These are phyloP conservation scores for Acanthamoeba healyi DNA, from an alignment of 208 protist genomes.

Conservation along the genomic window DNA sequence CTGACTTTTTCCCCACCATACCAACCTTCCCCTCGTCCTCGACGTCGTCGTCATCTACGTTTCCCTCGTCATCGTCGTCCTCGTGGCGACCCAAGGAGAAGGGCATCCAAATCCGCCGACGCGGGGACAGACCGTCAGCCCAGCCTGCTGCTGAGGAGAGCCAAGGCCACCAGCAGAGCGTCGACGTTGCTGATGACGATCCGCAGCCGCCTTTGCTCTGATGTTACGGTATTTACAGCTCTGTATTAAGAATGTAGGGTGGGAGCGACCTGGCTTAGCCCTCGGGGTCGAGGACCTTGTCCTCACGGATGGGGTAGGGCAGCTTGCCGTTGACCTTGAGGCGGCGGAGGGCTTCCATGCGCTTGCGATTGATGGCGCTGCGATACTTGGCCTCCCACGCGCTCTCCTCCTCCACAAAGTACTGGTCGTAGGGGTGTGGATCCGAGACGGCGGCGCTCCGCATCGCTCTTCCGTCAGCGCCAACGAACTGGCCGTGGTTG, in stretches of 20 bases:
- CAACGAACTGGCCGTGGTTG: background rate
- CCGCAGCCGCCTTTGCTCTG: background rate
- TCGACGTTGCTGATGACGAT: no score
- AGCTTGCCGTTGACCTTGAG: conserved; percentile 61
- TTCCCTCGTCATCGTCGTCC: background rate
- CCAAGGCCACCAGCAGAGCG: background rate
- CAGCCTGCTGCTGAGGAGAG: background rate
- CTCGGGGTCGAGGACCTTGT: conserved; percentile 70
- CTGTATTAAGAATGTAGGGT: background rate
- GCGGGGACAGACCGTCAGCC: background rate
- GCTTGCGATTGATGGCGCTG: conserved; percentile 4
- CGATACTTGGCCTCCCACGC: conserved; percentile 72
- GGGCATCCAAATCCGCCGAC: conserved; percentile 27
- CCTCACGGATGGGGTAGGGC: conserved; percentile 53
- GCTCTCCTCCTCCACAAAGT: conserved; percentile 69
- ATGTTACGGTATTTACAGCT: no score
- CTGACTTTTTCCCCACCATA: background rate
- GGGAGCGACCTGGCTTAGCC: background rate
- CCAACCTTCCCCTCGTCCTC: background rate
- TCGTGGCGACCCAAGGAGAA: conserved; percentile 35
- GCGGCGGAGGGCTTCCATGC: conserved; percentile 4
- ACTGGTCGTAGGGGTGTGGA: conserved; percentile 45
- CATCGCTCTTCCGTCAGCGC: background rate
- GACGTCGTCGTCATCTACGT: background rate
- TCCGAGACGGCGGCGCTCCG: background rate